Base-by-base conservation (phyloP, 1,284 basidiomycete species). In the Austroboletus novae-zelandiae region DNA sequence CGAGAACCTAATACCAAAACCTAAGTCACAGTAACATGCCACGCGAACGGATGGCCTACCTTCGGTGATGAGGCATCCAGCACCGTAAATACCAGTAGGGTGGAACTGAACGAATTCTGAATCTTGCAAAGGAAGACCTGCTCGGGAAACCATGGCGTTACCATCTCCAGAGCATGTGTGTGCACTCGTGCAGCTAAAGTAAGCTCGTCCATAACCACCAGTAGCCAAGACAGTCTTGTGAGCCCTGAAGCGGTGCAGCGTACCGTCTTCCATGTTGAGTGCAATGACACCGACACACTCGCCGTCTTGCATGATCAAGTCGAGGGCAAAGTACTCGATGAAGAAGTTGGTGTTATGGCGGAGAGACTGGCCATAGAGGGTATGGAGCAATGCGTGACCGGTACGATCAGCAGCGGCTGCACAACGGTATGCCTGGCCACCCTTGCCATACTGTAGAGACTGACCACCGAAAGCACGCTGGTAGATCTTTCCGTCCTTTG, bases 321-420 rank as follows among this genome's bases (percentile, higher is more conserved):
- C 96, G 56, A 96, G 84, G 17, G 96, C 97, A 71, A 99, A 99
- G 77, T 95, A 99, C 74, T 99, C 97, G 73, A 99, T 98, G 79
- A 99, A 99, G 77, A 98, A 99, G 75, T 98, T 97, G 70, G 97
- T 99, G 80, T 99, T 90, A 81, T 99, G 97, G 57, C 94, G 89
- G 57, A 99, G 86, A 55, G 97, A 99, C 79, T 99, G 97, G 62
- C 97, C 97, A 68, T 98, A 98, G 53, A 99, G 91, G 15, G 95
- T 97, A 80, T 99, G 97, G 49, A 99, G 85, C 68, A 99, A 86
- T 40, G 97, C 97, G 69, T 99, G 97, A 23, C 97, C 97, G 15
- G 97, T 99, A 73, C 97, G 93, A 73, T 99, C 97, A 55, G 97
- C 97, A 9, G 97, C 97, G 54, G 96, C 95, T 55, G 96, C 96